A percentile compares a stretch with the other conserved stretches of the same genome.
Evolutionary conservation across 768 basidiomycete species (phyloP).

Genomic region (Megacollybia marginata): DNA sequence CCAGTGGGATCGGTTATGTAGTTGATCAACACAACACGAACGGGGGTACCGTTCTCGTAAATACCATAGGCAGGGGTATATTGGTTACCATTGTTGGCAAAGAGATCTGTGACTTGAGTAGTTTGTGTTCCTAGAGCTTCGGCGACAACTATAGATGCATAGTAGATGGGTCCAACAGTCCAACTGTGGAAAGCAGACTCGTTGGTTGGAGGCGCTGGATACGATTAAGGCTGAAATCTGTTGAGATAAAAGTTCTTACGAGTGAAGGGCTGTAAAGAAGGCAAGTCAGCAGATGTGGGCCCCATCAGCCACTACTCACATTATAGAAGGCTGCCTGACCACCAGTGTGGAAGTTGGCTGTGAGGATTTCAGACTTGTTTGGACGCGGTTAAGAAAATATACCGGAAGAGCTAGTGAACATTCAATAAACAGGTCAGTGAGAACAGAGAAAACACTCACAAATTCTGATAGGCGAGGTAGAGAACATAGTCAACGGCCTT

Average conservation of each 20-base stretch:
- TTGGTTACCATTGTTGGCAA: constrained; percentile 32
- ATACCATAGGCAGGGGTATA: constrained; percentile 16
- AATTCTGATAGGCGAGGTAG: too few relatives aligned
- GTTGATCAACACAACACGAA: constrained; percentile 63
- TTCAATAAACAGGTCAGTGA: too few relatives aligned
- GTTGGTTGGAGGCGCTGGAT: constrained; percentile 33
- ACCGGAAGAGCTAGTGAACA: too few relatives aligned
- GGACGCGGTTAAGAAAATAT: too few relatives aligned
- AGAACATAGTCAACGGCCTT: constrained; percentile 15
- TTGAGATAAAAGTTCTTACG: not conserved
- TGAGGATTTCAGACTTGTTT: too few relatives aligned
- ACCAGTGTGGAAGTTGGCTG: constrained; percentile 35
- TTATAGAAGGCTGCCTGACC: constrained; percentile 63
- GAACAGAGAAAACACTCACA: too few relatives aligned
- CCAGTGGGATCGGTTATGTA: constrained; percentile 58
- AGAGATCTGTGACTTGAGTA: constrained; percentile 62
- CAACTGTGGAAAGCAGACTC: constrained; percentile 36
- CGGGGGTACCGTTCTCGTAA: constrained; percentile 19
- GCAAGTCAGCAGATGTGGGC: not conserved
- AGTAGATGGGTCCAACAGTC: constrained; percentile 57
- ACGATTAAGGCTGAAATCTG: not conserved
- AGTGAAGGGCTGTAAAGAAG: constrained; percentile 12
- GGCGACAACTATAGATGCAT: constrained; percentile 61
- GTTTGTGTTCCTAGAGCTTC: constrained; percentile 53
- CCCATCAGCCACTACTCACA: constrained; percentile 31